Evolutionary conservation across 768 basidiomycete species (phyloP), one percentile per base, ranked within the genome.

Genomic region (Russula sp.): DNA sequence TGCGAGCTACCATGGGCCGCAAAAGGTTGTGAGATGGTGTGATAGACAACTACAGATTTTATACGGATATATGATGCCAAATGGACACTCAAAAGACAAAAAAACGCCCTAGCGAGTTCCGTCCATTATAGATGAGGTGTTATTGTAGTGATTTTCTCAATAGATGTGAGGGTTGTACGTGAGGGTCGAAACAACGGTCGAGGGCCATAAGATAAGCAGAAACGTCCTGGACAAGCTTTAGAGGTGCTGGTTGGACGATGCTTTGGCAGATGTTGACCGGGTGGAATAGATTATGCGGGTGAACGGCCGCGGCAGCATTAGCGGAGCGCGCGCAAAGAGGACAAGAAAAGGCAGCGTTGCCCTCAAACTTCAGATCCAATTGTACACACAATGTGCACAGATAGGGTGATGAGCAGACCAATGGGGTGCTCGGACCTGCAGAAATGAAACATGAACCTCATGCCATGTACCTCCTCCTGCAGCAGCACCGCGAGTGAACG

Each of bases 291-390:
- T 91, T 85, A 84, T 88, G 73, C 86, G 83, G 36, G 88, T 91
- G 76, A 90, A 90, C 0, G 88, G 88, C 14, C 59, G 65, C 18
- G 53, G 47, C 2, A 10, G 20, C 16, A 38, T 50, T 25, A 58
- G 56, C 29, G 35, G 39, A 50, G 18, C 32, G 34, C 34, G 85
- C 87, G 45, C 5, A 45, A n/a, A n/a, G n/a, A 60, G 25, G 1
- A 57, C 14, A 11, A 39, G 8, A 13, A 11, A 11, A 25, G 22
- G 13, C 38, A 58, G 67, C 90, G 48, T 70, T 96, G 92, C 93
- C 93, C 77, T 99, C 96, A 71, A 82, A 98, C 32, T 79, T 80
- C 52, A 98, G 79, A 3, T n/a, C 97, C 96, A 60, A 96, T 79
- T 54, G 81, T 59, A 72, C 98, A 98, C 46, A 88, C 84, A 57